These are phyloP conservation scores for Trichosphaerium sp. DNA, from an alignment of 78 protist species.

Conservation along the genomic window DNA sequence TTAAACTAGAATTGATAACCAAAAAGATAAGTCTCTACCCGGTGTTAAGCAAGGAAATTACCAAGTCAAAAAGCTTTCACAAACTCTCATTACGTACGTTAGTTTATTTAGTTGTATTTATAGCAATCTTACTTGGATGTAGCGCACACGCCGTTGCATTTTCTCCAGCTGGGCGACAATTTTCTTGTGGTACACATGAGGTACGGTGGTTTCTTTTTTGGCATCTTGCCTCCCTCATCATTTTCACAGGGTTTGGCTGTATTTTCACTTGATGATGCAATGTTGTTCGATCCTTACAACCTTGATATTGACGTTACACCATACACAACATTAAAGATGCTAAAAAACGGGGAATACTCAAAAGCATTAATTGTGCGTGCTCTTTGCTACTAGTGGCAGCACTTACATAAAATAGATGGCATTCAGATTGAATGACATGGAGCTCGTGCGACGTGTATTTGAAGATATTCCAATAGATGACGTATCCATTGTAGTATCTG, in stretches of 20 bases:
- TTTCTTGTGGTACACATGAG: conserved; percentile 41
- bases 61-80: too few species aligned
- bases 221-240: conserved; percentile 10
- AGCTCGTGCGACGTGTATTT: conserved; percentile 18
- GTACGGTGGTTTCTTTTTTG: not conserved
- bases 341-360: conserved; percentile 11
- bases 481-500: conserved; percentile 31
- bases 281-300: conserved; percentile 74
- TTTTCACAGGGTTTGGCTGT: conserved; percentile 72
- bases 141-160: conserved; percentile 25
- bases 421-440: conserved; percentile 61
- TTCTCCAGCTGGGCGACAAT: conserved; percentile 72
- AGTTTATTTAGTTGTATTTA: too few species aligned
- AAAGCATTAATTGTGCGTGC: conserved; percentile 47
- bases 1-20: too few species aligned
- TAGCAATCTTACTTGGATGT: not conserved
- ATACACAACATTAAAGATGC: conserved; percentile 8
- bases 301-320: conserved; percentile 72
- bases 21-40: conserved; percentile 18
- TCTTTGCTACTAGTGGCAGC: not conserved
- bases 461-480: conserved; percentile 34
- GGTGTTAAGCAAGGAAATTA: conserved; percentile 54
- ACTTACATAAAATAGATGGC: conserved; percentile 44
- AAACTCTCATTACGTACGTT: too few species aligned
- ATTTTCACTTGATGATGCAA: conserved; percentile 68